Conservation (phyloP, 1,139 yeast genomes). For the Protomyces inouyei region DNA sequence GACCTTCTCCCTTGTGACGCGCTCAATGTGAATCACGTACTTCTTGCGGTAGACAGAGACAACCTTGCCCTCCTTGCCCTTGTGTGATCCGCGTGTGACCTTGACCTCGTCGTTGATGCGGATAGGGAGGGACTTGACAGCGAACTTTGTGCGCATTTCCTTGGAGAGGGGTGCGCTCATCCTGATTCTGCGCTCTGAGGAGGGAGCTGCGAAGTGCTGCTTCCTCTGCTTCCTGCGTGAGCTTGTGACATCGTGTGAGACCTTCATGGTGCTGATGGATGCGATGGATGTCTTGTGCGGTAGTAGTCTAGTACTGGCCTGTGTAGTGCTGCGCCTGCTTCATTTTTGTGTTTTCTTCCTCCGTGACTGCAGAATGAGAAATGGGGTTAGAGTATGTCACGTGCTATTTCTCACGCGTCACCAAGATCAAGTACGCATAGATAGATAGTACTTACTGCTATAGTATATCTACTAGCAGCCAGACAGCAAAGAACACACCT, state of each 20-base stretch:
- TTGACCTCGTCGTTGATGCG: constrained; percentile 96
- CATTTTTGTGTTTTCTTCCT: neutral
- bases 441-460: neutral
- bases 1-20: constrained; percentile 95
- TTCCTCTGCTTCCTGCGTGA: constrained; percentile 99
- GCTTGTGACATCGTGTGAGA: constrained; percentile 72
- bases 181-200: constrained; percentile 90
- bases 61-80: constrained; percentile 99
- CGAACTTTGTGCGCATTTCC: constrained; percentile 98
- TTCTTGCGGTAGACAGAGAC: constrained; percentile 98
- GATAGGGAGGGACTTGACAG: constrained; percentile 81
- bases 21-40: constrained; percentile 94
- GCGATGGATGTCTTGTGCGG: no score
- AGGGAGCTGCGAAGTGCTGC: constrained; percentile 99
- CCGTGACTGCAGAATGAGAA: neutral
- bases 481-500: neutral
- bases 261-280: neutral
- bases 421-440: neutral
- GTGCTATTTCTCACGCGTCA: neutral
- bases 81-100: constrained; percentile 98
- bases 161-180: constrained; percentile 99
- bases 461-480: no score
- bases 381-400: neutral
- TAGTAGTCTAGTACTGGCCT: neutral
- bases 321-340: neutral